A percentile compares a stretch with the other conserved stretches of the same genome.
Conservation (phyloP, 2,329 filamentous ascomycete species). For the Mycosphaerelloides madeirae region DNA sequence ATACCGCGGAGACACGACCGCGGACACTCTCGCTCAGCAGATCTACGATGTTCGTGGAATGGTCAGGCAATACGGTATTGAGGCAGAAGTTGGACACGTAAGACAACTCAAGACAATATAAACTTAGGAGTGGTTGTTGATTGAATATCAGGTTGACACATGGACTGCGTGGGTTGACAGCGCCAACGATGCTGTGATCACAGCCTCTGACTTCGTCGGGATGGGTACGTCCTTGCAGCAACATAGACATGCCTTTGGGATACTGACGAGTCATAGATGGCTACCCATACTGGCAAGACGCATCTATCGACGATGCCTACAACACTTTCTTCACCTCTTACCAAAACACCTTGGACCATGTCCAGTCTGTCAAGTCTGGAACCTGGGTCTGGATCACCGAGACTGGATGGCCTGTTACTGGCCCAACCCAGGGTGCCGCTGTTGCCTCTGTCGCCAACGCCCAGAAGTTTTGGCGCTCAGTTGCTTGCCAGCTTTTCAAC, state of each 20-base stretch:
- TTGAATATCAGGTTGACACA: conserved; percentile 49
- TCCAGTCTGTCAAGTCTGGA: conserved; percentile 33
- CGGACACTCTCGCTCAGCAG: conserved; percentile 39
- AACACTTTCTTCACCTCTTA: conserved; percentile 49
- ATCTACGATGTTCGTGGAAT: conserved; percentile 52
- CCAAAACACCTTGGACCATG: conserved; percentile 36
- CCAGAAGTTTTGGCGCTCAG: conserved; percentile 58
- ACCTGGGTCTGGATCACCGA: conserved; percentile 35
- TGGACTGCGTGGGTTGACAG: conserved; percentile 46
- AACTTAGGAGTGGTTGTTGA: too few relatives aligned
- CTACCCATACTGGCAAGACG: conserved; percentile 62
- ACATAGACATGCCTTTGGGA: too few relatives aligned
- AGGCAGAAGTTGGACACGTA: conserved; percentile 56
- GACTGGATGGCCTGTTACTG: conserved; percentile 60
- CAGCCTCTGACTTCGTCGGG: conserved; percentile 60
- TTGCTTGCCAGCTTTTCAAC: conserved; percentile 56
- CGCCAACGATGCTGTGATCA: conserved; percentile 57
- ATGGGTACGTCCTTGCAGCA: conserved; percentile 29
- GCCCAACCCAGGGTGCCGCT: conserved; percentile 52
- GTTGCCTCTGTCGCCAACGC: conserved; percentile 55
- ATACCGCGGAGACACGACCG: conserved; percentile 51
- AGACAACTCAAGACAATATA: too few relatives aligned
- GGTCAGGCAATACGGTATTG: conserved; percentile 43
- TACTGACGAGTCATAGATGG: conserved; percentile 41
- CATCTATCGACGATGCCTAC: conserved; percentile 53